phyloP scores from a whole-genome alignment of 202 grass and related monocot genomes.

The Hordeum pubiflorum region DNA sequence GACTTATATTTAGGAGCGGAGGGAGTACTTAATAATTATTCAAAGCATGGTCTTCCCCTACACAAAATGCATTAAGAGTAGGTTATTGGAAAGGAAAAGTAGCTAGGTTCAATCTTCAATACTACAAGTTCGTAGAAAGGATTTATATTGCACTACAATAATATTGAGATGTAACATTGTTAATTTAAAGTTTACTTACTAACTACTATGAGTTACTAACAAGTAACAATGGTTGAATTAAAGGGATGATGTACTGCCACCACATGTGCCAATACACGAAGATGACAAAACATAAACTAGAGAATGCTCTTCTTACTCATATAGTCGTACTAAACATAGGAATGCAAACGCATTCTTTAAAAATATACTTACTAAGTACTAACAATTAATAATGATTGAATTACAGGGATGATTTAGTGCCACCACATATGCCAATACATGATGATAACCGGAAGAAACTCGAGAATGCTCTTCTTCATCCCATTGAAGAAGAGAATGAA shows the following conservation, averaged over 20 bases:
- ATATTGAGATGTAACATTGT: too few species aligned
- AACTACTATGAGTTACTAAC: neutral
- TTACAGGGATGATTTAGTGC: neutral
- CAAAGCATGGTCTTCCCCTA: neutral
- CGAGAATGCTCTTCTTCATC: neutral
- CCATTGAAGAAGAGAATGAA: neutral
- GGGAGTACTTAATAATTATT: neutral
- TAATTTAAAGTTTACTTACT: neutral
- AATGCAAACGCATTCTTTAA: neutral
- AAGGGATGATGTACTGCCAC: neutral
- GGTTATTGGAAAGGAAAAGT: neutral
- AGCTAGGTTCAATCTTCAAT: neutral
- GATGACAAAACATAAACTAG: neutral
- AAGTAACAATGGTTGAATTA: neutral
- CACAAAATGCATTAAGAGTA: too few species aligned
- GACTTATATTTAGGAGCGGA: too few species aligned
- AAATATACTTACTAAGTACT: neutral
- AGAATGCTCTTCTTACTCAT: neutral
- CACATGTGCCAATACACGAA: neutral
- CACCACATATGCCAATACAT: neutral
- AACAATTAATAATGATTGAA: neutral
- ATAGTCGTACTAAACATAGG: too few species aligned
- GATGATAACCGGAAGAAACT: neutral
- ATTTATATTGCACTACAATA: neutral
- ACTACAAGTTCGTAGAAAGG: neutral